Evolutionary conservation across 257 asterid species (phyloP), one percentile per base, ranked within the genome.

Genomic region (Ophiorrhiza pumila): DNA sequence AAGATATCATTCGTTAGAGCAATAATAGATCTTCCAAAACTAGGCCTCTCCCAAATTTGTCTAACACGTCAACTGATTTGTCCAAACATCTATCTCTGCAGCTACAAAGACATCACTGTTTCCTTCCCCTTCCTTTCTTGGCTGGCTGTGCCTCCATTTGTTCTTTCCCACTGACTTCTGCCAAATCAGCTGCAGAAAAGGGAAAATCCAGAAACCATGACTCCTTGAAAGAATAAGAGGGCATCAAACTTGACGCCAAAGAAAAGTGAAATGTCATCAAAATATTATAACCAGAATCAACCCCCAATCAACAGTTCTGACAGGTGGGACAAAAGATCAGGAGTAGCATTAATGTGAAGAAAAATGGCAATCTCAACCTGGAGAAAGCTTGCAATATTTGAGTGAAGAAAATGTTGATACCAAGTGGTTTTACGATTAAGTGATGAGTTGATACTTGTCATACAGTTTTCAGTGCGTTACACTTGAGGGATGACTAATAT

Each of bases 61-160:
- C 42, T 25, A 23, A 47, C 58, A 53, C 29, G 35, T 68, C 9
- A 25, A 2, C 22, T 41, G 15, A 15, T 27, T 22, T 56, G 4
- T 17, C 18, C 58, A 66, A 67, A 41, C 58, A 58, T 50, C 41
- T 64, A 23, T 34, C 27, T 4, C 5, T 8, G 31, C 41, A 64
- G 45, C 70, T 22, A 34, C 32, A 50, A 72, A 61, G 50, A 71
- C 12, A 45, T 83, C 83, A 87, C 76, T 89, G 93, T 65, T 89
- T 89, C 81, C 96, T 76, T 65, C 93, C 91, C 86, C 93, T 84
- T 27, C 93, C 93, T 82, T 85, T 87, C 85, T 86, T 86, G 78
- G 88, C 73, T 68, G 89, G 87, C 69, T 81, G 89, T 55, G 85
- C 86, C 61, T 87, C 96, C 25, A 64, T 65, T 65, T 87, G 91